Conservation (phyloP, 192 early-diverging fungal genomes). For the Ambispora gerdemannii region DNA sequence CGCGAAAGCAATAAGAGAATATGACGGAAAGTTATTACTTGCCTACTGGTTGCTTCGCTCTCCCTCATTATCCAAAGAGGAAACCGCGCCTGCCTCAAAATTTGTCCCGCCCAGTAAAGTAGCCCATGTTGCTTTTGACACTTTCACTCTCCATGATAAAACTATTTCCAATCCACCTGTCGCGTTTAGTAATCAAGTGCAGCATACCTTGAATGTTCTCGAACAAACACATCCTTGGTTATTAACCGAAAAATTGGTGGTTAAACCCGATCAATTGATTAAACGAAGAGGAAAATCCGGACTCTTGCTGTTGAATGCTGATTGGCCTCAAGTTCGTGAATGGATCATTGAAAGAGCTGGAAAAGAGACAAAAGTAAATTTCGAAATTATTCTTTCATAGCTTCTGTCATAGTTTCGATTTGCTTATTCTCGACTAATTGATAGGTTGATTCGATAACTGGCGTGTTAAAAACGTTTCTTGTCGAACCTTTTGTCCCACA, state of each 20-base stretch:
- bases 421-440: neutral
- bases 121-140: conserved; percentile 76
- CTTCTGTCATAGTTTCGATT: neutral
- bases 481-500: conserved; percentile 95
- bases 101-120: conserved; percentile 73
- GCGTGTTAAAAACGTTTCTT: conserved; percentile 90
- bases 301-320: conserved; percentile 85
- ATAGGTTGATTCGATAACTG: conserved; percentile 79
- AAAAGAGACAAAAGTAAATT: conserved; percentile 70
- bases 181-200: conserved; percentile 63
- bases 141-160: conserved; percentile 46
- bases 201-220: conserved; percentile 51
- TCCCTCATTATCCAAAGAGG: conserved; percentile 51
- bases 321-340: conserved; percentile 81
- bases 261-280: conserved; percentile 98
- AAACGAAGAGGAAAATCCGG: conserved; percentile 98
- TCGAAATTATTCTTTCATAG: neutral
- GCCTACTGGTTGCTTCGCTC: conserved; percentile 81
- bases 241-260: conserved; percentile 78
- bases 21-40: conserved; percentile 96
- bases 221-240: conserved; percentile 87
- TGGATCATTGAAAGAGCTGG: conserved; percentile 93
- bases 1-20: conserved; percentile 93
- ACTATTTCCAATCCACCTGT: conserved; percentile 43
- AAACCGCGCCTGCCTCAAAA: conserved; percentile 48